Conservation (phyloP, 208 protist species). For the Wallacemonas collosoma region DNA sequence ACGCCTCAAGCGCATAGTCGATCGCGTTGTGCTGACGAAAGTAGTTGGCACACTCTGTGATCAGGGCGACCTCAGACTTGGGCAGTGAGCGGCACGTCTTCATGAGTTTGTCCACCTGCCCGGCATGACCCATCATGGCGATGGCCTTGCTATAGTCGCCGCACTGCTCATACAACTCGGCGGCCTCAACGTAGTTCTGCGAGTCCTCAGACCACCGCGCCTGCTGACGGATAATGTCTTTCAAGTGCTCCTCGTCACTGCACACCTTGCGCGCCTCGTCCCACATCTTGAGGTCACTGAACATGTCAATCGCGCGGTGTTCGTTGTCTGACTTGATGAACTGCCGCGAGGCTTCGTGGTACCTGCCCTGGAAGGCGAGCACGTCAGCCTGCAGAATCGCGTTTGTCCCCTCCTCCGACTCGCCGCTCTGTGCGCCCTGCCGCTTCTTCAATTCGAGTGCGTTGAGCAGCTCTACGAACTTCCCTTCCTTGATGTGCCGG, state of each 20-base stretch:
- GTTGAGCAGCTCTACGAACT: slow-evolving; percentile 93
- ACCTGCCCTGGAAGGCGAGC: slow-evolving; percentile 94
- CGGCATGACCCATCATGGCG: slow-evolving; percentile 83
- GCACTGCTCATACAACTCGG: slow-evolving; percentile 88
- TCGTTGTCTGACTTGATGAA: slow-evolving; percentile 85
- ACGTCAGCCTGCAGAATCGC: slow-evolving; percentile 83
- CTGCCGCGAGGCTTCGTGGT: slow-evolving; percentile 88
- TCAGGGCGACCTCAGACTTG: slow-evolving; percentile 83
- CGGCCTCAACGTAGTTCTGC: slow-evolving; percentile 88
- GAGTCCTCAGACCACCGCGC: slow-evolving; percentile 93
- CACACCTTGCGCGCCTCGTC: slow-evolving; percentile 90
- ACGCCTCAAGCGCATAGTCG: slow-evolving; percentile 89
- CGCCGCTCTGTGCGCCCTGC: slow-evolving; percentile 35
- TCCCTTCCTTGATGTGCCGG: slow-evolving; percentile 91
- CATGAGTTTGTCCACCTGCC: slow-evolving; percentile 87
- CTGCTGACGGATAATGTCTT: slow-evolving; percentile 92
- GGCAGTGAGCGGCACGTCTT: slow-evolving; percentile 82
- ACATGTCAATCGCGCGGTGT: slow-evolving; percentile 93
- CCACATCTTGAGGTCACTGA: slow-evolving; percentile 95
- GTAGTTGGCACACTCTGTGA: slow-evolving; percentile 84
- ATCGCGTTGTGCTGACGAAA: slow-evolving; percentile 82
- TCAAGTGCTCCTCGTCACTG: slow-evolving; percentile 83
- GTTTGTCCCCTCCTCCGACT: slow-evolving; percentile 19
- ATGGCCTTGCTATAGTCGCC: slow-evolving; percentile 88
- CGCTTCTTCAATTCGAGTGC: slow-evolving; percentile 73